Percentiles rank a stretch among this genome's conserved stretches.
Evolutionary conservation across 495 filamentous ascomycete species (phyloP).

Genomic region (Hypoxylon crocopeplum): DNA sequence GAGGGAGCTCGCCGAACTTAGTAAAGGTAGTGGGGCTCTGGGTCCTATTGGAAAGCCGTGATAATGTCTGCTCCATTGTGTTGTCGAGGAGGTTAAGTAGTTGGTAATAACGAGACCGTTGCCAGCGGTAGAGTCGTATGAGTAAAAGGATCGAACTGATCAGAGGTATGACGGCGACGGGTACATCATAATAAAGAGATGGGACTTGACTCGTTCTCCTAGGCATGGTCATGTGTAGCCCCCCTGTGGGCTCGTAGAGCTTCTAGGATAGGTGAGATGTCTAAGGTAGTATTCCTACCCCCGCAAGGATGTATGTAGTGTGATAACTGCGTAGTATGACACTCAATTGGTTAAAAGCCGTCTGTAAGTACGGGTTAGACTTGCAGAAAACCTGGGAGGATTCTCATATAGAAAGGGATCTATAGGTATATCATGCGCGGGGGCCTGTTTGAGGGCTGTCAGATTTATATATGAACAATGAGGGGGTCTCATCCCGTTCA

Average conservation of each 20-base stretch:
- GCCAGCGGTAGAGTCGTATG: slow-evolving; percentile 29
- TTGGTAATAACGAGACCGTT: slow-evolving; percentile 26
- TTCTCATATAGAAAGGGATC: slow-evolving; percentile 6
- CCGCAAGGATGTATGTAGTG: slow-evolving; percentile 15
- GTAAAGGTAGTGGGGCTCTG: slow-evolving; percentile 40
- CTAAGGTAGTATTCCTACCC: slow-evolving; percentile 3
- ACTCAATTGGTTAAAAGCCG: slow-evolving; percentile 9
- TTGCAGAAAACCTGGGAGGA: slow-evolving; percentile 15
- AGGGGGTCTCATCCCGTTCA: slow-evolving; percentile 27
- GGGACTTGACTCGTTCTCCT: slow-evolving; percentile 9
- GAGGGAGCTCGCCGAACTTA: slow-evolving; percentile 50
- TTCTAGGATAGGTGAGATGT: slow-evolving; percentile 7
- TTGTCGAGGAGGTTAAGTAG: slow-evolving; percentile 25
- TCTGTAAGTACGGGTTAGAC: neutral
- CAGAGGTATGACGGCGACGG: slow-evolving; percentile 31
- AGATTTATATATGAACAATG: slow-evolving; percentile 32
- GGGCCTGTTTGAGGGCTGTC: slow-evolving; percentile 30
- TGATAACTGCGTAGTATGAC: slow-evolving; percentile 14
- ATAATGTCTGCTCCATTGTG: slow-evolving; percentile 31
- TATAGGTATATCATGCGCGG: slow-evolving; percentile 21
- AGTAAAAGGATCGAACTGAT: slow-evolving; percentile 27
- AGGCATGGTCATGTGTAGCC: slow-evolving; percentile 25
- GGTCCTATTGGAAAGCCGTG: slow-evolving; percentile 16
- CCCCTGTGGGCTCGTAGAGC: slow-evolving; percentile 6
- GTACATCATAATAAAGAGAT: slow-evolving; percentile 31